These are phyloP conservation scores for Exophiala spinifera DNA, from an alignment of 2,329 filamentous ascomycete species.

Conservation along the genomic window DNA sequence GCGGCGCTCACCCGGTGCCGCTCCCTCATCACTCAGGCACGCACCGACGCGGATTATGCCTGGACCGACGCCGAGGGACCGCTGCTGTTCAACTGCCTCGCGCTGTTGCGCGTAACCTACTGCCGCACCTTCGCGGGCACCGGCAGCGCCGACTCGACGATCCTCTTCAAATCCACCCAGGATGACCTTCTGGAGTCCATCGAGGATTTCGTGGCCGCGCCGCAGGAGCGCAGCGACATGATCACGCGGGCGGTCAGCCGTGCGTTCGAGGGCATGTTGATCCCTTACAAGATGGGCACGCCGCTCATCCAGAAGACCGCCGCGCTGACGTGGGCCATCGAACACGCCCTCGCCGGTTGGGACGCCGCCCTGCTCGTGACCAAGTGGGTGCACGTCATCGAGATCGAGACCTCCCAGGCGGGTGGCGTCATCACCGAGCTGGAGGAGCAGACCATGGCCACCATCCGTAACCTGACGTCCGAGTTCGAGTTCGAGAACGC, in stretches of 20 bases:
- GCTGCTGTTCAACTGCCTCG: slow-evolving; percentile 36
- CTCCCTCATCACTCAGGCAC: slow-evolving; percentile 57
- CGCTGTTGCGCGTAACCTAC: slow-evolving; percentile 35
- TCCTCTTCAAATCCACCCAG: slow-evolving; percentile 31
- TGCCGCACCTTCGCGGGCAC: slow-evolving; percentile 33
- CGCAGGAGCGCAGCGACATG: slow-evolving; percentile 29
- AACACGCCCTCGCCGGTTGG: slow-evolving; percentile 37
- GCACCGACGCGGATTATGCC: slow-evolving; percentile 77
- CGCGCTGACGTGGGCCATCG: slow-evolving; percentile 35
- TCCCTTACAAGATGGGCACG: slow-evolving; percentile 31
- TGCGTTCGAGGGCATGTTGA: slow-evolving; percentile 32
- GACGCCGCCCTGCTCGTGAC: slow-evolving; percentile 34
- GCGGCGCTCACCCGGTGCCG: slow-evolving; percentile 33
- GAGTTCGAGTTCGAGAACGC: slow-evolving; percentile 27
- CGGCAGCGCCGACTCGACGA: slow-evolving; percentile 32
- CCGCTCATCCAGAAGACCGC: slow-evolving; percentile 34
- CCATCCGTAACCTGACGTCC: slow-evolving; percentile 28
- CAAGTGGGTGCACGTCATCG: slow-evolving; percentile 35
- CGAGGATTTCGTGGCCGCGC: slow-evolving; percentile 29
- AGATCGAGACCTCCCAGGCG: slow-evolving; percentile 23
- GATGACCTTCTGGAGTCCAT: slow-evolving; percentile 30
- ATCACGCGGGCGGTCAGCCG: slow-evolving; percentile 32
- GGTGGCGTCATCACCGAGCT: slow-evolving; percentile 22
- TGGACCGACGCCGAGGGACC: slow-evolving; percentile 30
- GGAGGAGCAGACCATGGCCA: slow-evolving; percentile 31